phyloP scores from a whole-genome alignment of 2,329 filamentous ascomycete species.

The Chaetomiaceae sp. region DNA sequence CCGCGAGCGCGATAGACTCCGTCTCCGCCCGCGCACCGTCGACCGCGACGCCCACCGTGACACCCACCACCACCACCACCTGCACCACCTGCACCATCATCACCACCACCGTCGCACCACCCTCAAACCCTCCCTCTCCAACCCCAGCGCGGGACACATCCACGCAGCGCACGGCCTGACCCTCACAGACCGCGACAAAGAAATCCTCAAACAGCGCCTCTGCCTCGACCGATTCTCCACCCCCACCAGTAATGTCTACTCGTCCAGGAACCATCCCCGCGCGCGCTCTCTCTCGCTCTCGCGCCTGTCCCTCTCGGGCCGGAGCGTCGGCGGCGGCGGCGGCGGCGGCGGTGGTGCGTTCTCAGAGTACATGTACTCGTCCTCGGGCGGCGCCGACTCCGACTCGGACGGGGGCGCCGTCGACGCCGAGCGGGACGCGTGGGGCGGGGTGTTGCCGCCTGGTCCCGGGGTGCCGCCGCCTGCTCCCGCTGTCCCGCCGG shows the following conservation, averaged over 20 bases:
- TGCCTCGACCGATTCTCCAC: background rate
- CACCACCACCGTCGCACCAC: background rate
- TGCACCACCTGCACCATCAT: too few species aligned
- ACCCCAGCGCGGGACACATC: too few species aligned
- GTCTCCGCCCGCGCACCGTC: background rate
- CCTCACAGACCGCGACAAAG: conserved; percentile 4
- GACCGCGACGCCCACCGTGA: background rate
- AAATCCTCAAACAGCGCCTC: conserved; percentile 19
- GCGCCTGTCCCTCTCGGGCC: too few species aligned
- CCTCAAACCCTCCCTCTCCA: conserved; percentile 2
- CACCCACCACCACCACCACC: background rate
- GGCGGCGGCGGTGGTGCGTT: background rate
- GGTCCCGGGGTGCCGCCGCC: background rate
- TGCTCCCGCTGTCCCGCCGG: too few species aligned
- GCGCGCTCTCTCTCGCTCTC: conserved; percentile 4
- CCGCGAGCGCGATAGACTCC: background rate
- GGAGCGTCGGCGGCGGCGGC: background rate
- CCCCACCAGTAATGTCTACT: background rate
- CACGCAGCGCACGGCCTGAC: too few species aligned
- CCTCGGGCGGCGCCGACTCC: background rate
- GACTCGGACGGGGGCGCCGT: background rate
- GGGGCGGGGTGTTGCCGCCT: background rate
- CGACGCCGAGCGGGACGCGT: background rate
- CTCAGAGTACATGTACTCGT: background rate
- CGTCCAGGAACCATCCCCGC: background rate